Conservation (phyloP, 805 yeast species). For the Cyberlindnera nakhonratchasimensis region DNA sequence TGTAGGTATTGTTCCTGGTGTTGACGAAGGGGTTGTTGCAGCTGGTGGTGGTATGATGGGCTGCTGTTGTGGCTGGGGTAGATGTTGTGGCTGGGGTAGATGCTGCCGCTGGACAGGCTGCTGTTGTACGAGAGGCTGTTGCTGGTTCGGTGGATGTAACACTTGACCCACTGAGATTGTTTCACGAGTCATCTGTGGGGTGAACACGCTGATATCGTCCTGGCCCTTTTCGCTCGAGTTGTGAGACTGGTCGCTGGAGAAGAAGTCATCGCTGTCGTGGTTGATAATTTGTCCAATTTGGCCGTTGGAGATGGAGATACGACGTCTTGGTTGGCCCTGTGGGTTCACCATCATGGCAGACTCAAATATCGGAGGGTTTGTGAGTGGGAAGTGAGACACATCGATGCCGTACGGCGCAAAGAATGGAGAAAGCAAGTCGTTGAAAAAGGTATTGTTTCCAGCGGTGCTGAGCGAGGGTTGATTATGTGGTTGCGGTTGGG, state of each 20-base stretch:
- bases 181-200: slow-evolving; percentile 1
- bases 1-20: slow-evolving; percentile 14
- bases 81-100: neutral
- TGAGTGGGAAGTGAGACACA: slow-evolving; percentile 40
- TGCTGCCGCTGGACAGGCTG: neutral
- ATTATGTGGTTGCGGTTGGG: neutral
- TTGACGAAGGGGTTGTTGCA: slow-evolving; percentile 7
- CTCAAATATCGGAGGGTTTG: slow-evolving; percentile 44
- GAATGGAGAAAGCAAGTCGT: slow-evolving; percentile 39
- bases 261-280: slow-evolving; percentile 32
- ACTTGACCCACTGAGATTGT: neutral
- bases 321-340: slow-evolving; percentile 43
- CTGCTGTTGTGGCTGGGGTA: slow-evolving; percentile 3
- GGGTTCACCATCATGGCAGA: slow-evolving; percentile 38
- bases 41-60: slow-evolving; percentile 7
- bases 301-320: slow-evolving; percentile 81
- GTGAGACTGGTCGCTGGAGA: slow-evolving; percentile 9
- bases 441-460: slow-evolving; percentile 20
- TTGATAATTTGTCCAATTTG: slow-evolving; percentile 73
- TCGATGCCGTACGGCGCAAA: slow-evolving; percentile 44
- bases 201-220: slow-evolving; percentile 6
- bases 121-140: neutral
- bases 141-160: neutral
- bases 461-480: slow-evolving; percentile 2
- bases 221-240: slow-evolving; percentile 10